These are phyloP conservation scores for Haplosporangium sp. DNA, from an alignment of 371 early-diverging fungal genomes.

Conservation along the genomic window DNA sequence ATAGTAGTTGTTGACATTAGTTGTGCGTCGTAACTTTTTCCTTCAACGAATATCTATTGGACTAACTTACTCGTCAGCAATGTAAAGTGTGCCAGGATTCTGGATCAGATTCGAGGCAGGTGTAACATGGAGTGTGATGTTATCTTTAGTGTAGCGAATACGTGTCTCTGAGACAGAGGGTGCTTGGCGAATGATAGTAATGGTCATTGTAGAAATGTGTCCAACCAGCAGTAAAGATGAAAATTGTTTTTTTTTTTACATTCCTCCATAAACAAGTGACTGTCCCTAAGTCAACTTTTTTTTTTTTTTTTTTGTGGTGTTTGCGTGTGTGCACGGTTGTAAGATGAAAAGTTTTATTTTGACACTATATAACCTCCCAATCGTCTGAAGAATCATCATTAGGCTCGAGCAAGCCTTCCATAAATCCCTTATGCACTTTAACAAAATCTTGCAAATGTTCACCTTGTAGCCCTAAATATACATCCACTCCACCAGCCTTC, in stretches of 20 bases:
- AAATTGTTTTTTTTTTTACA: neutral
- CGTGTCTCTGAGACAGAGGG: constrained; percentile 29
- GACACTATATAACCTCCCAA: constrained; percentile 21
- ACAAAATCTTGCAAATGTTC: constrained; percentile 52
- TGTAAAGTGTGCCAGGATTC: constrained; percentile 51
- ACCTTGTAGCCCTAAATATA: constrained; percentile 48
- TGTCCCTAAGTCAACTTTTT: neutral
- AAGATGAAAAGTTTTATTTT: neutral
- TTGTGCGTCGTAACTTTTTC: neutral
- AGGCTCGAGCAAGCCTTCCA: constrained; percentile 36
- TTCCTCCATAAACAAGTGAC: neutral
- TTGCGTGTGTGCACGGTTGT: neutral
- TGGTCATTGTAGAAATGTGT: constrained; percentile 26
- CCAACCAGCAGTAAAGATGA: neutral
- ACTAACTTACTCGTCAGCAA: constrained; percentile 42
- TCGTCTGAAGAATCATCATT: constrained; percentile 1
- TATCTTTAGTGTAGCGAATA: constrained; percentile 42
- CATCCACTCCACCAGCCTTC: constrained; percentile 32
- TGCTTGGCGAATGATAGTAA: constrained; percentile 47
- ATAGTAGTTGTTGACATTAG: neutral
- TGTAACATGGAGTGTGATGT: constrained; percentile 41
- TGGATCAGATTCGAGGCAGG: constrained; percentile 42
- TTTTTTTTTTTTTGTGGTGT: neutral
- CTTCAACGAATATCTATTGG: no score
- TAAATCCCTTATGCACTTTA: constrained; percentile 47